phyloP scores from a whole-genome alignment of 169 alveolate species.

The Babesia sp. region DNA sequence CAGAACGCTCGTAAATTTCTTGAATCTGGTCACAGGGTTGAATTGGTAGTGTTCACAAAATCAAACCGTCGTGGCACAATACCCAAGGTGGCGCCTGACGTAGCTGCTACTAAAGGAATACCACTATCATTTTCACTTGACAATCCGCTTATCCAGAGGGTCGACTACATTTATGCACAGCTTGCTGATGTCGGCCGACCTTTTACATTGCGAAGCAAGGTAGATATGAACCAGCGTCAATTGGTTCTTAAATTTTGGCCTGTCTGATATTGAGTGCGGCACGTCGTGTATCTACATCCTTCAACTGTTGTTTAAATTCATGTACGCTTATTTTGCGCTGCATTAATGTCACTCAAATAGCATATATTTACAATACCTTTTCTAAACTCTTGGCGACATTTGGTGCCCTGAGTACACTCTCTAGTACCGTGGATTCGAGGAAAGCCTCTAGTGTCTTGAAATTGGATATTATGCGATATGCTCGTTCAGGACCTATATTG shows the following conservation, averaged over 20 bases:
- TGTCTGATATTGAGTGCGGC: background rate
- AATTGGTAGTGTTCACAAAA: constrained; percentile 44
- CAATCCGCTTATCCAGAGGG: constrained; percentile 32
- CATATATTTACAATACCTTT: constrained; percentile 15
- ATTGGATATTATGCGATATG: constrained; percentile 34
- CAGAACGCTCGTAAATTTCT: constrained; percentile 44
- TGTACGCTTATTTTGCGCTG: constrained; percentile 37
- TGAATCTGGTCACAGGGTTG: constrained; percentile 58
- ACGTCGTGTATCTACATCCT: constrained; percentile 8
- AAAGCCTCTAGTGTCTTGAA: constrained; percentile 34
- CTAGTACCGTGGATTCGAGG: constrained; percentile 22
- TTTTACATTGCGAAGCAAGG: constrained; percentile 52
- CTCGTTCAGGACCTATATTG: constrained; percentile 52
- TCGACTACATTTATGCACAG: constrained; percentile 61
- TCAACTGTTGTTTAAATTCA: constrained; percentile 16
- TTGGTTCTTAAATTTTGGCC: constrained; percentile 62
- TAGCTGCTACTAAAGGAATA: background rate
- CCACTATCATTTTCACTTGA: constrained; percentile 19
- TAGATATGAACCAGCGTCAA: constrained; percentile 46
- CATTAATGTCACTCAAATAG: background rate
- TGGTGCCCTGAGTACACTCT: constrained; percentile 13
- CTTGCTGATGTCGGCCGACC: constrained; percentile 57
- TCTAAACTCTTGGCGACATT: constrained; percentile 23
- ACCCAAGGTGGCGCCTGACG: background rate
- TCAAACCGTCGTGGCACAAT: background rate